Evolutionary conservation across 2,329 filamentous ascomycete genomes (phyloP).

Genomic region (Pezicula rhizophila): DNA sequence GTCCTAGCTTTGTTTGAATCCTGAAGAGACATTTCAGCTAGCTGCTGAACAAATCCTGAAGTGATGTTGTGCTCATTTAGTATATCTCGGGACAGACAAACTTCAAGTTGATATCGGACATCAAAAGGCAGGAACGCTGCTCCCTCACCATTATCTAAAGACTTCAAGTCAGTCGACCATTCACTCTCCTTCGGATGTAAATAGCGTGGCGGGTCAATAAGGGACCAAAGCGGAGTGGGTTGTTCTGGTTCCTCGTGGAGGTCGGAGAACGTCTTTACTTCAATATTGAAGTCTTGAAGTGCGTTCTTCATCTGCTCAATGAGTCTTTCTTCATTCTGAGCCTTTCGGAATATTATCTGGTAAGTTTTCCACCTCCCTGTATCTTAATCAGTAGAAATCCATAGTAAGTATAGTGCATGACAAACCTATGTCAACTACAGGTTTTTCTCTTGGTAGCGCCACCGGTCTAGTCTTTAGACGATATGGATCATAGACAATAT

Average conservation of each 20-base stretch:
- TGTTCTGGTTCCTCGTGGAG: slow-evolving; percentile 36
- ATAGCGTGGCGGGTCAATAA: slow-evolving; percentile 25
- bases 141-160: slow-evolving; percentile 21
- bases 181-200: neutral
- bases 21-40: slow-evolving; percentile 44
- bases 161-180: slow-evolving; percentile 12
- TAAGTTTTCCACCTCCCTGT: slow-evolving; percentile 59
- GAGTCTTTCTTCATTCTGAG: slow-evolving; percentile 15
- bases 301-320: slow-evolving; percentile 17
- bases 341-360: slow-evolving; percentile 39
- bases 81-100: slow-evolving; percentile 75
- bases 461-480: slow-evolving; percentile 31
- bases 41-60: slow-evolving; percentile 56
- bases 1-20: slow-evolving; percentile 47
- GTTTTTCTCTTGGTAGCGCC: slow-evolving; percentile 39
- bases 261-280: slow-evolving; percentile 34
- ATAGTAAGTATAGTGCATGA: neutral
- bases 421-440: slow-evolving; percentile 51
- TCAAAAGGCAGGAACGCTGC: slow-evolving; percentile 52
- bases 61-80: slow-evolving; percentile 72
- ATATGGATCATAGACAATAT: slow-evolving; percentile 44
- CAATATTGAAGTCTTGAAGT: slow-evolving; percentile 69
- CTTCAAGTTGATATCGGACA: slow-evolving; percentile 86
- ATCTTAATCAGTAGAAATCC: neutral
- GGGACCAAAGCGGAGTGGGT: slow-evolving; percentile 36